These are phyloP conservation scores for Dactylellina drechsleri DNA, from an alignment of 2,329 filamentous ascomycete genomes.

Conservation along the genomic window DNA sequence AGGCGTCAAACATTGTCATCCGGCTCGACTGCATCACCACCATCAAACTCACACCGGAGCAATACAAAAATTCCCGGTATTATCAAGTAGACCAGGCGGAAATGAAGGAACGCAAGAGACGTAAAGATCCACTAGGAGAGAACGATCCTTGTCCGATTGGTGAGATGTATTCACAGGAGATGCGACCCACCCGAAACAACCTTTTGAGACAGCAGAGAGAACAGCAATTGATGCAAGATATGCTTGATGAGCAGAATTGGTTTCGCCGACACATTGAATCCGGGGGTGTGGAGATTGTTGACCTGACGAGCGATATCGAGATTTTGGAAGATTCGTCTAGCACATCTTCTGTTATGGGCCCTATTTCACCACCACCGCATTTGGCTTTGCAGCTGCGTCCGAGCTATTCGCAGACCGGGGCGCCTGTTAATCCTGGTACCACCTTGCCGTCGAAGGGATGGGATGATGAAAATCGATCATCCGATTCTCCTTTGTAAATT, in stretches of 20 bases:
- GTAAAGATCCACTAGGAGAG: conserved; percentile 29
- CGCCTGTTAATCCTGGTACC: no score
- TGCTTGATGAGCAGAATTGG: not conserved
- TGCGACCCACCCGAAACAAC: conserved; percentile 21
- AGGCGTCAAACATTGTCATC: conserved; percentile 53
- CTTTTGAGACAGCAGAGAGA: conserved; percentile 20
- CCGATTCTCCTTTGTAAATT: no score
- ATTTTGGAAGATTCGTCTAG: no score
- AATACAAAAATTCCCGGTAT: conserved; percentile 39
- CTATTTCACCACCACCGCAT: no score
- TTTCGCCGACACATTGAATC: not conserved
- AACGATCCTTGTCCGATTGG: conserved; percentile 11
- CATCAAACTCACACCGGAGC: conserved; percentile 38
- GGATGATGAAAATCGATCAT: no score
- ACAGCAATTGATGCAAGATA: conserved; percentile 15
- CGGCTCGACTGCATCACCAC: conserved; percentile 48
- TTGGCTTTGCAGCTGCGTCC: no score
- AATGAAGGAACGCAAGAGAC: not conserved
- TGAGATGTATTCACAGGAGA: conserved; percentile 9
- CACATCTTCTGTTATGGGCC: no score
- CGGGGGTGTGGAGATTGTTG: not conserved
- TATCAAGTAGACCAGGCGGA: conserved; percentile 24
- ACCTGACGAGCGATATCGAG: no score
- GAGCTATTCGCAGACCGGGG: no score
- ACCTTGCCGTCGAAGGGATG: no score